phyloP scores from a whole-genome alignment of 176 grass and related monocot genomes.

The Urochloa ruziziensis region DNA sequence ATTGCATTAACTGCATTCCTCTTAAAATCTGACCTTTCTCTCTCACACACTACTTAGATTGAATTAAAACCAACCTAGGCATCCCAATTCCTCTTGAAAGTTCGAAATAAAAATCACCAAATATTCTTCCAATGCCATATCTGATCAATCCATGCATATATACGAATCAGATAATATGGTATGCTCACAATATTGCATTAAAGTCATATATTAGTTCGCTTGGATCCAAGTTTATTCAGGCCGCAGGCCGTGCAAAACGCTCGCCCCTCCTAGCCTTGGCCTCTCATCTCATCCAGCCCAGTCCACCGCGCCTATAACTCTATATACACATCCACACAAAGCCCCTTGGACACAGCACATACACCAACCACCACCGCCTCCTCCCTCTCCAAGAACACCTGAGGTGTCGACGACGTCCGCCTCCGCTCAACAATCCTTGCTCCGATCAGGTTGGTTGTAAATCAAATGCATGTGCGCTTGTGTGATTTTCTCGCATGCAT shows the following conservation, averaged over 20 bases:
- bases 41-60: background rate
- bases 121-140: background rate
- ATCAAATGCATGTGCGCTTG: background rate
- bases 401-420: constrained; percentile 9
- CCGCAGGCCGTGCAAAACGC: constrained; percentile 27
- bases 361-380: constrained; percentile 28
- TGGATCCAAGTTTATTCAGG: background rate
- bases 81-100: background rate
- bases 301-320: background rate
- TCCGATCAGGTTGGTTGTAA: constrained; percentile 24
- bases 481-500: constrained; percentile 14
- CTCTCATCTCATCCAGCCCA: constrained; percentile 14
- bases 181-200: background rate
- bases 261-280: background rate
- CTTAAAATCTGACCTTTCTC: background rate
- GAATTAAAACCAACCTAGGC: background rate
- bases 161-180: background rate
- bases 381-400: background rate
- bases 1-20: background rate
- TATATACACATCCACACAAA: constrained; percentile 11
- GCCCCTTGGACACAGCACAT: constrained; percentile 9
- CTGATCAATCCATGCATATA: background rate
- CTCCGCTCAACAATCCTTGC: background rate
- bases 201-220: background rate
- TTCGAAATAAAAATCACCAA: background rate